Conservation (phyloP, 2,329 filamentous ascomycete species). For the Venturia nashicola region DNA sequence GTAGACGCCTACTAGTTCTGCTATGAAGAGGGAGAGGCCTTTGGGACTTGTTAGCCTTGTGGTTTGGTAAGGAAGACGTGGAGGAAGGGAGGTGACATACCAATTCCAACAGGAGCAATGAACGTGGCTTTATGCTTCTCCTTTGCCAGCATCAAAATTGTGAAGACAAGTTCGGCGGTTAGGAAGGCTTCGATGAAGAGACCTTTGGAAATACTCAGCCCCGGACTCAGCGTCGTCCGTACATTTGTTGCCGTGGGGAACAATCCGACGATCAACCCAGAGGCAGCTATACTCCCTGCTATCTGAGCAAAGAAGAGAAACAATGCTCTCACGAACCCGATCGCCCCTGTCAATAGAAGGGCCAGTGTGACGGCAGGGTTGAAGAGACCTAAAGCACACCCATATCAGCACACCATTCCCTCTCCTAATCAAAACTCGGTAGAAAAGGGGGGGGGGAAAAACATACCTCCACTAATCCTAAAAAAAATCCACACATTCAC, state of each 20-base stretch:
- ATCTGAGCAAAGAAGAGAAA: slow-evolving; percentile 10
- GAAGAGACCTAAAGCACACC: slow-evolving; percentile 18
- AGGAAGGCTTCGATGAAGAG: slow-evolving; percentile 27
- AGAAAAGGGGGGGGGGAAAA: slow-evolving; percentile 27
- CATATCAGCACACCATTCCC: no score
- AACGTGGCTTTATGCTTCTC: slow-evolving; percentile 31
- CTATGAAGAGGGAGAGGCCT: slow-evolving; percentile 54
- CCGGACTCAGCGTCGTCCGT: slow-evolving; percentile 22
- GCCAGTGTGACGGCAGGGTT: slow-evolving; percentile 21
- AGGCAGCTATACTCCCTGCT: slow-evolving; percentile 22
- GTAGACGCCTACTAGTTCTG: slow-evolving; percentile 33
- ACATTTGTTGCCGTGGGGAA: slow-evolving; percentile 23
- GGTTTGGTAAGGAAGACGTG: not conserved
- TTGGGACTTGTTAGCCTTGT: slow-evolving; percentile 52
- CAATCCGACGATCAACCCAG: slow-evolving; percentile 23
- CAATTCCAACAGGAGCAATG: slow-evolving; percentile 24
- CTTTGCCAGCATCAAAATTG: slow-evolving; percentile 30
- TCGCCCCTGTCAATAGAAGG: slow-evolving; percentile 7
- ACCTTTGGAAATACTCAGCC: slow-evolving; percentile 20
- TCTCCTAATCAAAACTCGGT: no score
- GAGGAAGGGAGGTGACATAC: not conserved
- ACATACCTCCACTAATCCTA: slow-evolving; percentile 25
- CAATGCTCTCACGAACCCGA: slow-evolving; percentile 2
- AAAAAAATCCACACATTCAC: slow-evolving; percentile 30
- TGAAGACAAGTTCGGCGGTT: slow-evolving; percentile 27